Evolutionary conservation across 2,329 filamentous ascomycete species (phyloP).

Genomic region (Salinomyces thailandicus): DNA sequence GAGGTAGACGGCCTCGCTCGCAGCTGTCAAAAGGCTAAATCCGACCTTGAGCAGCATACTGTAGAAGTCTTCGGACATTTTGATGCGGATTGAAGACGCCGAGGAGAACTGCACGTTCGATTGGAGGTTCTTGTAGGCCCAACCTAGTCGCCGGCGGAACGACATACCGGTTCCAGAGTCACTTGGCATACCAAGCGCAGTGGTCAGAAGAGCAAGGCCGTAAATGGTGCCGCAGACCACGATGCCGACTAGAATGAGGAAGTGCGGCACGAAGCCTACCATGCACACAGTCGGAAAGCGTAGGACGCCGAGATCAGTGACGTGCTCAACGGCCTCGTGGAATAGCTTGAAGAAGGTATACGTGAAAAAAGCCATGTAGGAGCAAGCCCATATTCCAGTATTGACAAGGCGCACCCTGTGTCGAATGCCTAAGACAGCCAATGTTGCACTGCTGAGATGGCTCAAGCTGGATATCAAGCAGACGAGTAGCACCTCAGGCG

Average conservation of each 20-base stretch:
- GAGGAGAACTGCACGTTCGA: slow-evolving; percentile 74
- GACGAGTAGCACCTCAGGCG: slow-evolving; percentile 78
- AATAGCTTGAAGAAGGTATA: slow-evolving; percentile 54
- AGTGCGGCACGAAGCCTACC: slow-evolving; percentile 85
- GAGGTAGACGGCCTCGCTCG: slow-evolving; percentile 89
- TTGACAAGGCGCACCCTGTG: slow-evolving; percentile 70
- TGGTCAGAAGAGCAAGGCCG: slow-evolving; percentile 61
- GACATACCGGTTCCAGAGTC: slow-evolving; percentile 36
- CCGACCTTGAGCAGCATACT: slow-evolving; percentile 77
- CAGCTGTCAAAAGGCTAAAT: slow-evolving; percentile 80
- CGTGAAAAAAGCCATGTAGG: slow-evolving; percentile 77
- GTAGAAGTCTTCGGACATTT: slow-evolving; percentile 89
- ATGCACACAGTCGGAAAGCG: slow-evolving; percentile 91
- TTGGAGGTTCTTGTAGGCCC: slow-evolving; percentile 81
- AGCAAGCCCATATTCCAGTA: slow-evolving; percentile 80
- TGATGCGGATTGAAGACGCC: slow-evolving; percentile 56
- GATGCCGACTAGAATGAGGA: slow-evolving; percentile 77
- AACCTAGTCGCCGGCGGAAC: slow-evolving; percentile 50
- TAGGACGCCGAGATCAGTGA: slow-evolving; percentile 60
- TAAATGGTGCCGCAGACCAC: slow-evolving; percentile 68
- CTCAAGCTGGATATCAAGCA: slow-evolving; percentile 82
- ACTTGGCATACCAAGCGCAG: slow-evolving; percentile 55
- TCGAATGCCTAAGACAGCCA: slow-evolving; percentile 73
- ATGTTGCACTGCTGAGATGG: slow-evolving; percentile 70
- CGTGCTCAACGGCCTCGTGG: slow-evolving; percentile 39